Base-by-base conservation (phyloP, 2,329 filamentous ascomycete genomes). In the Thelonectria discophora region DNA sequence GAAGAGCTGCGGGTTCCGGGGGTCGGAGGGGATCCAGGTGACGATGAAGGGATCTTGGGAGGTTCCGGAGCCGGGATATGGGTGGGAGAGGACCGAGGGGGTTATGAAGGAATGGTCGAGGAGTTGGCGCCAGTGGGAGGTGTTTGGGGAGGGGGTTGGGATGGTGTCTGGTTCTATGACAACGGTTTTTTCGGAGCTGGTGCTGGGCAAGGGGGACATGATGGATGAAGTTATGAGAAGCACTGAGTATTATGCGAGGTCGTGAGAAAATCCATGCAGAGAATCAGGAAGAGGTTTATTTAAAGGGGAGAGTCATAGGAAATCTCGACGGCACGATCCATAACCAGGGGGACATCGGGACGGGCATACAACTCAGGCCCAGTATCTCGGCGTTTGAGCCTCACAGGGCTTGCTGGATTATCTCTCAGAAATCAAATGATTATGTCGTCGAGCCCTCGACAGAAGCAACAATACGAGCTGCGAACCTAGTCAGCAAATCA, bases 51-150 rank as follows among this genome's bases (percentile, higher is more conserved):
- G 55, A 20, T 57, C 55, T 0, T 34, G 27, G 8, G 8, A 5
- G 3, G 55, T 57, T 37, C 55, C 55, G n/a, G 55, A 57, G 18
- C 55, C 55, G 34, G 48, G 30, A 21, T 57, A 57, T 12, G 45
- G 11, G 46, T 46, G 51, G n/a, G 37, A 17, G 13, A 57, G 12
- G 8, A 57, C 47, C 9, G 50, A 37, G 24, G 55, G 47, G 3
- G 55, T 57, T 9, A 51, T 39, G 24, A 50, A 51, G 3, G 55
- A 37, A 17, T 57, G 55, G 47, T 51, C 46, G 30, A 21, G 43
- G 24, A 57, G 39, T 39, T 57, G 46, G 27, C 55, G 37, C 46
- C 39, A 57, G 18, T 24, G 27, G 8, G 46, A 50, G 24, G 24
- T 40, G 9, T 21, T 5, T 37, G 11, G 37, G 24, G 21, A 50